phyloP scores from a whole-genome alignment of 371 early-diverging fungal species.

The Phascolomyces articulosus region DNA sequence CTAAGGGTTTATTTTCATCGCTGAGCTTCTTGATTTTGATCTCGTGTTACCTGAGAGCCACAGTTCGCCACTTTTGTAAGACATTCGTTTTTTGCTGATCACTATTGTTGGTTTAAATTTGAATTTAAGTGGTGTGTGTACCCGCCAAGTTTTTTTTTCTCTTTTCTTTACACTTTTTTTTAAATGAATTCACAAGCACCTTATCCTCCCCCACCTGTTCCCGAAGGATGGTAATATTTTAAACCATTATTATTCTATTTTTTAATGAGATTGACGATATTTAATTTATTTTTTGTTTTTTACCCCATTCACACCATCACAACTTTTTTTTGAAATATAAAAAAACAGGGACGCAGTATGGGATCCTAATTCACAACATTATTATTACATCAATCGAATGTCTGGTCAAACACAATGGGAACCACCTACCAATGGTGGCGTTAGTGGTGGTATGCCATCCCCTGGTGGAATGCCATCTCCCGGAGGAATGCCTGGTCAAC shows the following conservation, averaged over 20 bases:
- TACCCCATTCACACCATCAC: background rate
- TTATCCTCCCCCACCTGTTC: background rate
- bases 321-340: background rate
- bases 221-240: background rate
- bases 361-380: slow-evolving; percentile 40
- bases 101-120: too few relatives aligned
- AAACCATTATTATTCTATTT: too few relatives aligned
- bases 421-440: slow-evolving; percentile 18
- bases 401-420: slow-evolving; percentile 51
- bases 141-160: background rate
- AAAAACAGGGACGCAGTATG: slow-evolving; percentile 38
- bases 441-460: slow-evolving; percentile 7
- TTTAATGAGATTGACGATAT: too few relatives aligned
- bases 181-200: background rate
- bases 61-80: too few relatives aligned
- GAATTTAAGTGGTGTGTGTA: background rate
- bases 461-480: background rate
- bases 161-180: background rate
- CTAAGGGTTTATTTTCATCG: too few relatives aligned
- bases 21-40: background rate
- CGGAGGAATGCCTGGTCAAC: background rate
- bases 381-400: slow-evolving; percentile 37
- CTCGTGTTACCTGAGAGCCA: background rate
- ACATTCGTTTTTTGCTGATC: too few relatives aligned
- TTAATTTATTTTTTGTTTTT: too few relatives aligned